phyloP scores from a whole-genome alignment of 352 stramenopile species.

The Phytophthora sp. region DNA sequence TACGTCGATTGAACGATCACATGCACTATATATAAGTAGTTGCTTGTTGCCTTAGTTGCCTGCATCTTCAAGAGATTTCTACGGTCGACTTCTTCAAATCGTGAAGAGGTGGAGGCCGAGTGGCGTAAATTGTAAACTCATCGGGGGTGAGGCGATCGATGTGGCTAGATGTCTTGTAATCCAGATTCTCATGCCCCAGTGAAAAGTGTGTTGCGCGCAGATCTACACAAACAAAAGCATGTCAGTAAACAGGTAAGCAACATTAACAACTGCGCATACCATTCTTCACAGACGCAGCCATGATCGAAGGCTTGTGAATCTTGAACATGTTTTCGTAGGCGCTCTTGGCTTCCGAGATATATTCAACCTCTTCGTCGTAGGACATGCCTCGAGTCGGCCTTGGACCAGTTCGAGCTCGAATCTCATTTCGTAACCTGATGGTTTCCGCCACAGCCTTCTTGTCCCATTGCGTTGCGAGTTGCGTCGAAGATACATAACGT shows the following conservation, averaged over 20 bases:
- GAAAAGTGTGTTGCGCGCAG: slow-evolving; percentile 79
- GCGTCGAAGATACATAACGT: slow-evolving; percentile 65
- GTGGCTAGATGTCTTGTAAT: slow-evolving; percentile 80
- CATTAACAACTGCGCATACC: slow-evolving; percentile 36
- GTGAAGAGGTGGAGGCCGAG: slow-evolving; percentile 49
- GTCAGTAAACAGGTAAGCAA: slow-evolving; percentile 8
- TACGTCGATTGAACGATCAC: background rate
- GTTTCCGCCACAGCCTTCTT: slow-evolving; percentile 60
- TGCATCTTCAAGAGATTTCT: slow-evolving; percentile 53
- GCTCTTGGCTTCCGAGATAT: slow-evolving; percentile 77
- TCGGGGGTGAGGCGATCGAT: slow-evolving; percentile 55
- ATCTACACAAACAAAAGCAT: slow-evolving; percentile 43
- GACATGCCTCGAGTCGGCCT: slow-evolving; percentile 65
- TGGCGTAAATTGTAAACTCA: slow-evolving; percentile 68
- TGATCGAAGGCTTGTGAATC: slow-evolving; percentile 72
- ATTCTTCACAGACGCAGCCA: slow-evolving; percentile 80
- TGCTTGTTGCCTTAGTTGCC: background rate
- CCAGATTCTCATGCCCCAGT: slow-evolving; percentile 64
- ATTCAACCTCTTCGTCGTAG: slow-evolving; percentile 81
- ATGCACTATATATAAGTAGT: background rate
- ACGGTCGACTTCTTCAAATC: slow-evolving; percentile 76
- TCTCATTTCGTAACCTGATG: slow-evolving; percentile 68
- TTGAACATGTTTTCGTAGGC: slow-evolving; percentile 78
- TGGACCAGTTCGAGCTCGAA: slow-evolving; percentile 65
- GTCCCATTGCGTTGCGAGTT: slow-evolving; percentile 74